Percentiles rank a stretch among this genome's conserved stretches.
These are phyloP conservation scores for Agrocybe pediades DNA, from an alignment of 768 basidiomycete genomes.

Conservation along the genomic window DNA sequence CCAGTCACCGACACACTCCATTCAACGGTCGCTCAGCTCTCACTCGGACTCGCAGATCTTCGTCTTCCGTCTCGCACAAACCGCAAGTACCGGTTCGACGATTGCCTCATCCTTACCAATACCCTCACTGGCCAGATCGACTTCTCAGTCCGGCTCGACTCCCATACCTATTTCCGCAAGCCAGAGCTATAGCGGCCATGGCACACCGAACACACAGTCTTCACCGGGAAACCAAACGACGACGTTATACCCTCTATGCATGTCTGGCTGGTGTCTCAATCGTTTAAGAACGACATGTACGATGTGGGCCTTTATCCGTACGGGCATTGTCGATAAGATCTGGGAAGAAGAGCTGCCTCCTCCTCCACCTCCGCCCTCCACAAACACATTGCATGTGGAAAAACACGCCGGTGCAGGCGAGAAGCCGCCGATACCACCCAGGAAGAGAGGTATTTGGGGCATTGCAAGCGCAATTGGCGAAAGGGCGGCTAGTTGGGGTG, in stretches of 20 bases:
- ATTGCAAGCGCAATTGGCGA: constrained; percentile 66
- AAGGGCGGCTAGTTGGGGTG: constrained; percentile 59
- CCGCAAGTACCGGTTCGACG: constrained; percentile 20
- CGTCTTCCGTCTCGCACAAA: constrained; percentile 65
- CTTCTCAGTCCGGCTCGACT: constrained; percentile 24
- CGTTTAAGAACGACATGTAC: constrained; percentile 87
- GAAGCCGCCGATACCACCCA: constrained; percentile 65
- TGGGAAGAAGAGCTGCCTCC: constrained; percentile 82
- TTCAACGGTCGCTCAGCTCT: constrained; percentile 26
- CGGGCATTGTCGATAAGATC: constrained; percentile 78
- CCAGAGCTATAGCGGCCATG: constrained; percentile 14
- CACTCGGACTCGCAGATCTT: constrained; percentile 50
- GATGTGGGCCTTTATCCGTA: constrained; percentile 87
- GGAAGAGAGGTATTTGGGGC: constrained; percentile 66
- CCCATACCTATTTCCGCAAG: constrained; percentile 15
- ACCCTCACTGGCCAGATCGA: constrained; percentile 33
- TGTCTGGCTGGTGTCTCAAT: constrained; percentile 82
- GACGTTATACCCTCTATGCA: constrained; percentile 79
- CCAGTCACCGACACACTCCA: constrained; percentile 32
- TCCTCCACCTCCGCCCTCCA: constrained; percentile 32
- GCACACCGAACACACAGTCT: constrained; percentile 23
- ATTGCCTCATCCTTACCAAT: constrained; percentile 34
- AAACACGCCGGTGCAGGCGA: constrained; percentile 25
- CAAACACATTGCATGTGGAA: constrained; percentile 12
- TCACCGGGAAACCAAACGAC: constrained; percentile 27